phyloP scores from a whole-genome alignment of 768 basidiomycete genomes.

The Auriscalpium orientale region DNA sequence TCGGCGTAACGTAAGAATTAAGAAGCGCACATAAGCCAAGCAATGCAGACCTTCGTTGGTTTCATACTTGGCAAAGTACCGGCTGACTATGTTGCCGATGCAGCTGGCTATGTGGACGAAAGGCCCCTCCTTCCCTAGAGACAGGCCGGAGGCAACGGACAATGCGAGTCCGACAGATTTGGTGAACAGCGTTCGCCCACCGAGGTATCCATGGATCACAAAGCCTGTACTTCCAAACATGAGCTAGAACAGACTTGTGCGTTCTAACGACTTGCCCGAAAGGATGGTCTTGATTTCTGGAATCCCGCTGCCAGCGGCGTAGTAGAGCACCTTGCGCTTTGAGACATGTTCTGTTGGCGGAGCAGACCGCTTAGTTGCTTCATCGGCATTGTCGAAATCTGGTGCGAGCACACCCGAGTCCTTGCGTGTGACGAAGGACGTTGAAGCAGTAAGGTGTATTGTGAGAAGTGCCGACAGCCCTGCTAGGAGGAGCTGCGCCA shows the following conservation, averaged over 20 bases:
- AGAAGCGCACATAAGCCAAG: neutral
- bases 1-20: neutral
- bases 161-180: constrained; percentile 87
- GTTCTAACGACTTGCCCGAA: constrained; percentile 43
- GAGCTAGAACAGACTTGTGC: neutral
- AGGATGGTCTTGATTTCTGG: constrained; percentile 96
- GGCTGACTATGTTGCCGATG: constrained; percentile 87
- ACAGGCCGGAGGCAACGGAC: constrained; percentile 87
- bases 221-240: constrained; percentile 47
- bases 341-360: constrained; percentile 16
- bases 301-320: constrained; percentile 94
- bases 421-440: constrained; percentile 81
- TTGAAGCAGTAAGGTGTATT: constrained; percentile 79
- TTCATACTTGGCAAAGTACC: constrained; percentile 85
- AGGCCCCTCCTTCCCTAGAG: constrained; percentile 72
- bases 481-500: constrained; percentile 61
- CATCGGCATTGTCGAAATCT: constrained; percentile 27
- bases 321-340: constrained; percentile 76
- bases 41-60: constrained; percentile 69
- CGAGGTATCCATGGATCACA: constrained; percentile 96
- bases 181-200: constrained; percentile 79
- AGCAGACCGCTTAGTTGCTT: constrained; percentile 9
- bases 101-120: constrained; percentile 93
- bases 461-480: constrained; percentile 72
- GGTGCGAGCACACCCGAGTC: constrained; percentile 69